Percentiles rank a stretch among this genome's conserved stretches.
Conservation (phyloP, 2,329 filamentous ascomycete genomes). For the Neurospora sp. region DNA sequence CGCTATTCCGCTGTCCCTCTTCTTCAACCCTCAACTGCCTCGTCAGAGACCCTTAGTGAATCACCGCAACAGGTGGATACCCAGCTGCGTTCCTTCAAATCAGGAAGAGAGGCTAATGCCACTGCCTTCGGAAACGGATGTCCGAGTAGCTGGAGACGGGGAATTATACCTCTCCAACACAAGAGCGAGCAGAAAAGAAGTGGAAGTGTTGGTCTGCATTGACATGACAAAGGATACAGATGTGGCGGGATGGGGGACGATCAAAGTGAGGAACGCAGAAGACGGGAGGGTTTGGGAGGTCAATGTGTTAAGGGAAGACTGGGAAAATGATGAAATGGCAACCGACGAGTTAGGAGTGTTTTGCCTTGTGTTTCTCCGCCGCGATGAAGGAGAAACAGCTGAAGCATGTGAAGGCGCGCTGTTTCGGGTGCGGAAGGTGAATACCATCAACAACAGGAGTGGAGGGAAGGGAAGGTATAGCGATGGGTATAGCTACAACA, state of each 20-base stretch:
- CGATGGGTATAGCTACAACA: neutral
- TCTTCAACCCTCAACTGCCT: slow-evolving; percentile 12
- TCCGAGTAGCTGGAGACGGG: slow-evolving; percentile 7
- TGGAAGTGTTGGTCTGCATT: slow-evolving; percentile 13
- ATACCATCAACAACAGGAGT: neutral
- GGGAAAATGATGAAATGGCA: neutral
- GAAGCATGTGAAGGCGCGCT: neutral
- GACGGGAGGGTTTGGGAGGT: neutral
- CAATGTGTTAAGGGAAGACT: neutral
- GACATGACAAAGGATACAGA: neutral
- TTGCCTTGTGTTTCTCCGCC: neutral
- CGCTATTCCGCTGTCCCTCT: slow-evolving; percentile 12
- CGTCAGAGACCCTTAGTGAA: slow-evolving; percentile 10
- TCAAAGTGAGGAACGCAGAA: neutral
- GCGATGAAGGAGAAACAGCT: rapidly evolving
- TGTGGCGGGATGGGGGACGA: neutral
- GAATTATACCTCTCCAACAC: slow-evolving; percentile 15
- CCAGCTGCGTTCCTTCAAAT: slow-evolving; percentile 8
- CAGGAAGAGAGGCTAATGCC: slow-evolving; percentile 1
- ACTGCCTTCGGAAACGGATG: slow-evolving; percentile 2
- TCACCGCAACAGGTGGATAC: slow-evolving; percentile 15
- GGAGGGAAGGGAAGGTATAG: neutral
- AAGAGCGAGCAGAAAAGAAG: slow-evolving; percentile 11
- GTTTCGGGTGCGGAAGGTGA: neutral
- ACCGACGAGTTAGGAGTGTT: neutral